phyloP scores from a whole-genome alignment of 768 basidiomycete genomes.

The Leccinum longicurvipes region DNA sequence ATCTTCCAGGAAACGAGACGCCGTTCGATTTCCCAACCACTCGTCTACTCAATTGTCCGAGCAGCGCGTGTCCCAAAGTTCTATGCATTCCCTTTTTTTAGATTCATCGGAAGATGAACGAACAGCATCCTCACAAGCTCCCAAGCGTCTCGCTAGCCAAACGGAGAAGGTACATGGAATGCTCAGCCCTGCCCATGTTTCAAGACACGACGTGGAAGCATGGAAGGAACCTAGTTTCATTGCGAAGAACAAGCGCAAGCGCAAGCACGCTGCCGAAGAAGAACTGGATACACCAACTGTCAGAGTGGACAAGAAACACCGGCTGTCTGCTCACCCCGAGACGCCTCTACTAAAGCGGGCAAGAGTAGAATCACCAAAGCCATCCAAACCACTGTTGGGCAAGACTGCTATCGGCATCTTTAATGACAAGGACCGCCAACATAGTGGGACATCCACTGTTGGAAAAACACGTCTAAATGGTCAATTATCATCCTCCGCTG shows the following conservation, averaged over 20 bases:
- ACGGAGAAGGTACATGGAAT: not conserved
- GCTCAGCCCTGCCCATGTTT: not conserved
- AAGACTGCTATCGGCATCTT: not conserved
- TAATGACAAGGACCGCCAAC: not conserved
- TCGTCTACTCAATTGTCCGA: not conserved
- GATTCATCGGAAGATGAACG: slow-evolving; percentile 1
- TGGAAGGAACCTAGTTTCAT: slow-evolving; percentile 35
- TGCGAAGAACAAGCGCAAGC: slow-evolving; percentile 18
- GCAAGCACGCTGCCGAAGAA: slow-evolving; percentile 10
- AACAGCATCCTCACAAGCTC: not conserved
- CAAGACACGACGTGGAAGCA: slow-evolving; percentile 25
- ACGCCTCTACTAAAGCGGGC: slow-evolving; percentile 13
- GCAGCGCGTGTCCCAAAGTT: slow-evolving; percentile 1
- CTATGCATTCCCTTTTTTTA: slow-evolving; percentile 30
- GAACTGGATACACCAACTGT: not conserved
- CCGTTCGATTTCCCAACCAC: not conserved
- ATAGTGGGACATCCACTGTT: not conserved
- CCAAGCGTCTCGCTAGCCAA: not conserved
- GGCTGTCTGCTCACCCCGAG: slow-evolving; percentile 3
- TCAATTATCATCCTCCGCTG: not conserved
- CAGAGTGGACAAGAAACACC: slow-evolving; percentile 15
- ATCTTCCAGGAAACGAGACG: not conserved
- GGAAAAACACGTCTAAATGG: slow-evolving; percentile 1
- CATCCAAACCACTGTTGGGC: not conserved
- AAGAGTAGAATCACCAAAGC: slow-evolving; percentile 2